Evolutionary conservation across 495 filamentous ascomycete species (phyloP), one percentile per base, ranked within the genome.

Genomic region (Pyronema omphalodes): DNA sequence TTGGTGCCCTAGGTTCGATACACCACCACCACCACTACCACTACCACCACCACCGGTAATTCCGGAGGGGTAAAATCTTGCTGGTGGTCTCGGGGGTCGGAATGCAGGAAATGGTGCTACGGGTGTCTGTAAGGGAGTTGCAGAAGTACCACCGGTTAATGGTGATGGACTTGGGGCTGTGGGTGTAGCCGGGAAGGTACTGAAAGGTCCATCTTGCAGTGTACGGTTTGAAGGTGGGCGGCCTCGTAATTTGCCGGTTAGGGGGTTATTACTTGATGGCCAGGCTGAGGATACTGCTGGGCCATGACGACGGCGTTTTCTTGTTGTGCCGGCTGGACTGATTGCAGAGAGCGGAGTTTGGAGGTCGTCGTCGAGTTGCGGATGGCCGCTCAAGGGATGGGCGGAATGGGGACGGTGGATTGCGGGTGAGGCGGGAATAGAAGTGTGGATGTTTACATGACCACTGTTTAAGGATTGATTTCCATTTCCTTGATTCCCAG

Each of bases 211-310:
- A 40, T 86, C 81, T 3, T 71, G 74, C 11, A 82, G 72, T 12
- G 76, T 77, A 15, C 85, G 78, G 65, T 83, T 86, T 57, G 79
- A 86, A 3, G 89, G 88, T 52, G 91, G 91, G 55, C 91, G 71
- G 8, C 91, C 91, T 44, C 91, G 72, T 12, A 86, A 68, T 55
- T 91, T 93, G 4, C 86, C 86, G 7, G 73, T 78, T 1, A 78
- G 69, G 18, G 78, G 72, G 33, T 76, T 74, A 4, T 76, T 78
- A 44, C 75, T 79, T 51, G 76, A 83, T 15, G 84, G 78, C 91
- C 91, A 98, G 9, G 91, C 91, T 19, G 89, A 94, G 6, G 91
- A 98, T 1, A 98, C 88, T 1, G 84, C 86, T 0, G 91, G 88
- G 0, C 89, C 89, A 64, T 94, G 87, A n/a, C 87, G 77, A 47